These are phyloP conservation scores for Trichophyton equinum DNA, from an alignment of 2,329 filamentous ascomycete genomes.

Conservation along the genomic window DNA sequence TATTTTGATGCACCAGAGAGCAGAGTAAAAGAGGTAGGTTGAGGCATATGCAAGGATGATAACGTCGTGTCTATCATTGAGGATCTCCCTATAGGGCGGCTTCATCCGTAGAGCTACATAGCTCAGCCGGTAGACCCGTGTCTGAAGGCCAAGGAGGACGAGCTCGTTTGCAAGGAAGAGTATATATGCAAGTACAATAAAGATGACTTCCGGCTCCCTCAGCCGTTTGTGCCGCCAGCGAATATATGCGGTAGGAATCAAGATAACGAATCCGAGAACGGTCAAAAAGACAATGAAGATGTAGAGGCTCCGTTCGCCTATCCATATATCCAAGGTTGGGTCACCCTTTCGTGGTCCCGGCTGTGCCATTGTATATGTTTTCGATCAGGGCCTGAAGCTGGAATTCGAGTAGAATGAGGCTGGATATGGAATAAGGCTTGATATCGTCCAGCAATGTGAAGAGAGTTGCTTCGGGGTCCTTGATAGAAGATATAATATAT, in stretches of 20 bases:
- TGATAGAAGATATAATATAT: not conserved
- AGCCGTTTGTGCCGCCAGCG: conserved; percentile 7
- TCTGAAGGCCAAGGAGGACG: conserved; percentile 1
- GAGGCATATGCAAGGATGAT: conserved; percentile 1
- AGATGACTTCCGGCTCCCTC: conserved; percentile 5
- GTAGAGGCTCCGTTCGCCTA: conserved; percentile 4
- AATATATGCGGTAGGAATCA: conserved; percentile 8
- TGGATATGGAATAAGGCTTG: not conserved
- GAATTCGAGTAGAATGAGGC: not conserved
- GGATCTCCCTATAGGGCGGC: not conserved
- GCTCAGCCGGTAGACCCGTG: conserved; percentile 6
- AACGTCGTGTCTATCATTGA: conserved; percentile 1
- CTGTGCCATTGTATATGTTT: not conserved
- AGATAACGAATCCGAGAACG: conserved; percentile 2
- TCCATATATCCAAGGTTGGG: conserved; percentile 3
- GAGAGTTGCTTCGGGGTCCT: not conserved
- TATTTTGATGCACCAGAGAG: conserved; percentile 9
- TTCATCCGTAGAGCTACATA: not conserved
- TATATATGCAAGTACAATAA: conserved; percentile 5
- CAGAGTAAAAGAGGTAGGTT: conserved; percentile 1
- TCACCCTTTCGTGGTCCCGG: not conserved
- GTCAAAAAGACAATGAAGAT: conserved; percentile 7
- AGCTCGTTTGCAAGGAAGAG: conserved; percentile 7
- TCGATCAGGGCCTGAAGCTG: not conserved
- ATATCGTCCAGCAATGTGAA: not conserved